Percentiles rank a stretch among this genome's conserved stretches.
phyloP scores from a whole-genome alignment of 352 stramenopile species.

The Discostella stelligera region DNA sequence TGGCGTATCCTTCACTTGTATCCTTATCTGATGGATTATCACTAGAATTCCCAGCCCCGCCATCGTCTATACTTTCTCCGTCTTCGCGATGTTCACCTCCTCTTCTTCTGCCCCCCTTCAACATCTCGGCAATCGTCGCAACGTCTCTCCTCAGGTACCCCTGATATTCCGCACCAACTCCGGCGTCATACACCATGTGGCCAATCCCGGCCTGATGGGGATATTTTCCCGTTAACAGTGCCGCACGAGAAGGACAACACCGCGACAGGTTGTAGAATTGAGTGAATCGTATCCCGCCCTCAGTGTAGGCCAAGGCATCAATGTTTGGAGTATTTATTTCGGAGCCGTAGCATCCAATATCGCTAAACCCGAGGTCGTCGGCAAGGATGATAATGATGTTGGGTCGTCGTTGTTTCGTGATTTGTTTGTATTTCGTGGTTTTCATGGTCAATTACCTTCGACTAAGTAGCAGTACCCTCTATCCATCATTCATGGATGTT shows the following conservation, averaged over 20 bases:
- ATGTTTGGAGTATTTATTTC: slow-evolving; percentile 56
- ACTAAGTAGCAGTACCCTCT: background rate
- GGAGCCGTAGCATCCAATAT: slow-evolving; percentile 51
- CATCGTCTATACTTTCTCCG: background rate
- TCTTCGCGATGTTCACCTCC: background rate
- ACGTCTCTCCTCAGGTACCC: slow-evolving; percentile 46
- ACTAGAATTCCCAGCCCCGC: background rate
- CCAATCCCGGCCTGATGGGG: slow-evolving; percentile 61
- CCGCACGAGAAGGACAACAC: slow-evolving; percentile 53
- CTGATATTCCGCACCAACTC: slow-evolving; percentile 47
- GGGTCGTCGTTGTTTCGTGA: background rate
- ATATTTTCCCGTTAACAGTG: slow-evolving; percentile 51
- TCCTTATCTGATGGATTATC: background rate
- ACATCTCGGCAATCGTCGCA: slow-evolving; percentile 49
- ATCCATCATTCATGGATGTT: too few relatives aligned
- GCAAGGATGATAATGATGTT: slow-evolving; percentile 56
- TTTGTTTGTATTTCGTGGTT: background rate
- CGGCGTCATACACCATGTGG: slow-evolving; percentile 58
- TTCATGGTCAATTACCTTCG: background rate
- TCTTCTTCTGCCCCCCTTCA: slow-evolving; percentile 19
- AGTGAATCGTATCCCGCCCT: slow-evolving; percentile 40
- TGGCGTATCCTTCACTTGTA: slow-evolving; percentile 35
- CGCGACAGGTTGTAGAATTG: slow-evolving; percentile 62
- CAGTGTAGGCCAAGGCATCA: slow-evolving; percentile 28
- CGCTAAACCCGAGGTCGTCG: slow-evolving; percentile 50